Evolutionary conservation across 371 early-diverging fungal genomes (phyloP).

Genomic region (Mucor saturninus): DNA sequence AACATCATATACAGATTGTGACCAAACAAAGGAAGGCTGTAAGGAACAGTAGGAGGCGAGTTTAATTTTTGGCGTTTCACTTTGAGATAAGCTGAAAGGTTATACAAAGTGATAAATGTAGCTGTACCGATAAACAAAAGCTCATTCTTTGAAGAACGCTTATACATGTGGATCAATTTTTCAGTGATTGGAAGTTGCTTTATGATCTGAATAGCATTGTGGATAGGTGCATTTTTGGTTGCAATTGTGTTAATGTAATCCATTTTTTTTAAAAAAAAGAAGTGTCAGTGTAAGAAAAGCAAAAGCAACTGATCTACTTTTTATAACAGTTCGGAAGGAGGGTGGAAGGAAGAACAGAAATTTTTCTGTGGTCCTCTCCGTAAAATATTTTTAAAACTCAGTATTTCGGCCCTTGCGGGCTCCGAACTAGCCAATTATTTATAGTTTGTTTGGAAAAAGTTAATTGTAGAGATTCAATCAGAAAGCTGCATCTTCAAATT

Average conservation of each 20-base stretch:
- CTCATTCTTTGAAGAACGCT: conserved; percentile 36
- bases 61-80: conserved; percentile 26
- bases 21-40: conserved; percentile 39
- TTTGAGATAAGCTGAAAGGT: conserved; percentile 29
- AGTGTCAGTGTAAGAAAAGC: too few relatives aligned
- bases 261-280: neutral
- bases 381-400: too few relatives aligned
- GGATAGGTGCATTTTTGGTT: conserved; percentile 12
- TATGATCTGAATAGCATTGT: conserved; percentile 14
- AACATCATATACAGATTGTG: conserved; percentile 35
- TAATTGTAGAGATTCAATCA: too few relatives aligned
- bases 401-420: too few relatives aligned
- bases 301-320: too few relatives aligned
- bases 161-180: conserved; percentile 15
- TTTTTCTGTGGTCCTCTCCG: too few relatives aligned
- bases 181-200: conserved; percentile 13
- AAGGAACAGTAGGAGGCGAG: conserved; percentile 43
- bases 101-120: conserved; percentile 35
- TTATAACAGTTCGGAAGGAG: too few relatives aligned
- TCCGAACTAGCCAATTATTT: too few relatives aligned
- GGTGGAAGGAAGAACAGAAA: too few relatives aligned
- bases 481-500: too few relatives aligned
- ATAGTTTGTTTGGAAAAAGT: too few relatives aligned
- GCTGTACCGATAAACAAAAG: conserved; percentile 32
- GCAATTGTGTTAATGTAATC: conserved; percentile 7